Base-by-base conservation (phyloP, 148 eudicot species). In the Vaccinium corymbosum region DNA sequence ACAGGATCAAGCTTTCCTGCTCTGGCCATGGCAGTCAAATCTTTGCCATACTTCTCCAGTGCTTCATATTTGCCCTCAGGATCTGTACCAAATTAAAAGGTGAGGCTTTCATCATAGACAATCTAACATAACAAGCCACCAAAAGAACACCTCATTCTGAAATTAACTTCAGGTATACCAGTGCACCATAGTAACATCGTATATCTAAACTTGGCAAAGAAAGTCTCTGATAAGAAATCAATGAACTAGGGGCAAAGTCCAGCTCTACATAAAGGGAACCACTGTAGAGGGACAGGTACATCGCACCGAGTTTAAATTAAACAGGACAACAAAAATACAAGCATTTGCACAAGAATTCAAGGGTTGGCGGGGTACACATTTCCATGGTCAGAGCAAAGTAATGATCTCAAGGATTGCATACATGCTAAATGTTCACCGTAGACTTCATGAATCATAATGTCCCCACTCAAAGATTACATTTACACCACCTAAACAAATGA, bases 41-140 rank as follows among this genome's bases (percentile, higher is more conserved):
- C 99, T 89, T 93, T 93, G 35, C 99, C 99, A 86, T 93, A 97
- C 87, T 94, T 97, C 82, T 97, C 98, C 68, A 97, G 82, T 38
- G 98, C 92, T 89, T 96, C 99, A 85, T 96, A 96, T 85, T 96
- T 96, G 5, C 98, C 98, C 83, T 96, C 99, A 22, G 99, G 98
- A 85, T 93, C 98, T 96, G 90, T 53, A 81, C 76, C 51, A 82
- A 83, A 76, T 11, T 78, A 77, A 61, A 11, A 53, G n/a, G 83
- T 77, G 74, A 75, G 78, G 59, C 29, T 79, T 17, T 38, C 83
- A 76, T 73, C 42, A 70, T 57, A 68, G 78, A 27, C 52, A 83
- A 78, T 12, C 74, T 13, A 80, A 62, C 16, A 29, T 32, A 53
- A 32, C 17, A 17, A 66, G 38, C 27, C 35, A 32, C 82, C 62